Evolutionary conservation across 2,329 filamentous ascomycete genomes (phyloP), one percentile per base, ranked within the genome.

Genomic region (Thielaviopsis populi): DNA sequence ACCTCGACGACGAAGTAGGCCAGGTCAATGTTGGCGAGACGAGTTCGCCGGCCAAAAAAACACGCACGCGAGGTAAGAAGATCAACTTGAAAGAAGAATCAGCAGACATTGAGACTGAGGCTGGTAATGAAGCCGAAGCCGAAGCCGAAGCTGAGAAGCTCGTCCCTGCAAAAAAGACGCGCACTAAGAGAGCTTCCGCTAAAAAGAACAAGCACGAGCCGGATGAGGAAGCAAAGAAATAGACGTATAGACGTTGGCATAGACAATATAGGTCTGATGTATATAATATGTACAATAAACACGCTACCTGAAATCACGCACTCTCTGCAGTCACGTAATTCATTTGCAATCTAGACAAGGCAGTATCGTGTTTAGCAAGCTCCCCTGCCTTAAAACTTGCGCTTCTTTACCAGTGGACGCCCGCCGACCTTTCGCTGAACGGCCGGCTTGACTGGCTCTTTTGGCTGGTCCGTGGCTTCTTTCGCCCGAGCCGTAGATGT

Each of bases 1-100:
- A 59, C 7, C 69, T 69, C 5, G 70, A 70, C 1, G 71, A 66
- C 58, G 73, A 71, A 46, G 72, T 74, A 67, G 72, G 73, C 65
- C 68, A 63, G 17, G 13, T 54, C 19, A 22, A 42, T 1, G 19
- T 22, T 22, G 43, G n/a, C 43, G 60, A 42, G 6, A 40, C 30
- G n/a, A 46, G 42, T n/a, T n/a, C 40, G 3, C 1, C 22, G 6
- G 59, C 59, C 1, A 61, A 13, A 48, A 40, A n/a, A n/a, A 37
- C 30, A 8, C 46, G 43, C 2, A 60, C 27, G 15, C 59, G 53
- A 3, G 42, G 30, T 15, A 53, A 58, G 37, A 60, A 60, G 41
- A 53, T 37, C 2, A 30, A 40, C 8, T 37, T 60, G 1, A 46
- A 63, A 15, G 42, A 43, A 13, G 60, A 64, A 22, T 24, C 22